Conservation (phyloP, 441 rosid species). For the Pelargonium fulgidum region DNA sequence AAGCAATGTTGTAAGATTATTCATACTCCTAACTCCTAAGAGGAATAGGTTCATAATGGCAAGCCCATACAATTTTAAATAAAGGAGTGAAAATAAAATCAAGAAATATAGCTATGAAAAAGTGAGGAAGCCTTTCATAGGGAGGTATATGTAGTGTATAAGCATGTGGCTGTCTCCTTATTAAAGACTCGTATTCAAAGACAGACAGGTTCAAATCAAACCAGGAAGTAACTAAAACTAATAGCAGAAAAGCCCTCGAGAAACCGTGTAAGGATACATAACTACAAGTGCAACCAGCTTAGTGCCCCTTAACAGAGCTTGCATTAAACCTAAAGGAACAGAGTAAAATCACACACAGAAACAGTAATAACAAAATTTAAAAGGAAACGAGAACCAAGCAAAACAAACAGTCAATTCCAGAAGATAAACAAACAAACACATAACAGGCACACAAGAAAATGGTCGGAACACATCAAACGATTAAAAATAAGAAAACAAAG, state of each 20-base stretch:
- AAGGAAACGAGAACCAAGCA: background rate
- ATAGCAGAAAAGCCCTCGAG: too few relatives aligned
- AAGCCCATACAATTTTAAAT: background rate
- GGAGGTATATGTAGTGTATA: background rate
- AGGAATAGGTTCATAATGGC: background rate
- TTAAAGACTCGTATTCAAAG: too few relatives aligned
- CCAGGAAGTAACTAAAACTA: too few relatives aligned
- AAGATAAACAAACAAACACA: background rate
- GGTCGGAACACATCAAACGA: too few relatives aligned
- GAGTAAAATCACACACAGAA: background rate
- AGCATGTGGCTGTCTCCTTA: too few relatives aligned
- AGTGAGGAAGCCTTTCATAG: background rate
- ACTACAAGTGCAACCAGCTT: too few relatives aligned
- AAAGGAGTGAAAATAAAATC: background rate
- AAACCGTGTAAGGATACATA: too few relatives aligned
- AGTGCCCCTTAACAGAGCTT: too few relatives aligned
- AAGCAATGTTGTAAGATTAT: background rate
- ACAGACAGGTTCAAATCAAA: too few relatives aligned
- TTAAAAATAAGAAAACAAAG: too few relatives aligned
- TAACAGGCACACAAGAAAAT: background rate
- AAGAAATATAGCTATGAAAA: background rate
- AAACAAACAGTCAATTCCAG: background rate
- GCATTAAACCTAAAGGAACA: background rate
- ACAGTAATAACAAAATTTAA: background rate
- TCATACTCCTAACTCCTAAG: background rate